Percentiles rank a stretch among this genome's conserved stretches.
Evolutionary conservation across 495 filamentous ascomycete genomes (phyloP).

Genomic region (Penicillium cosmopolitanum): DNA sequence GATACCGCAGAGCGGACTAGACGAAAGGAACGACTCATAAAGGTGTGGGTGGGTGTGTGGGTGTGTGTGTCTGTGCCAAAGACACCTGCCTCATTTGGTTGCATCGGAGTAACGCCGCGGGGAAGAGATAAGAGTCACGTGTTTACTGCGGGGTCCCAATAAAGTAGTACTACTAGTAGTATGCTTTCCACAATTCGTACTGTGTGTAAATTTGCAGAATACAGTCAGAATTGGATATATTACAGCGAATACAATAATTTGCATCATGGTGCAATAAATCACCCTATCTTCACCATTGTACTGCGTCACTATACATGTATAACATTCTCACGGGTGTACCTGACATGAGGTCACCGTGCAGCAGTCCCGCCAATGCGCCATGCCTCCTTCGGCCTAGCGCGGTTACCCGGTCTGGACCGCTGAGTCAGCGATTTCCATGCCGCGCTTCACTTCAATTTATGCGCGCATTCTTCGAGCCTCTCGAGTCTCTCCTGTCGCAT

Average conservation of each 20-base stretch:
- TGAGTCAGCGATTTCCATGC: conserved; percentile 23
- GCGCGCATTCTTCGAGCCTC: not conserved
- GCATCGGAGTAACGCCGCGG: conserved; percentile 4
- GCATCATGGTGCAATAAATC: too few relatives aligned
- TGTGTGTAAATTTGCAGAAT: too few relatives aligned
- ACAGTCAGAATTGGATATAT: too few relatives aligned
- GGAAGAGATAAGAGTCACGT: conserved; percentile 21
- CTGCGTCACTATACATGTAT: too few relatives aligned
- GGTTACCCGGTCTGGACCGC: conserved; percentile 19
- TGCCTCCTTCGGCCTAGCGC: conserved; percentile 17
- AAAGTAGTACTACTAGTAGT: not conserved
- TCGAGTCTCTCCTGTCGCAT: conserved; percentile 5
- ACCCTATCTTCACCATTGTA: too few relatives aligned
- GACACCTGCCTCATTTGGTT: not conserved
- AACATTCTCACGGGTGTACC: not conserved
- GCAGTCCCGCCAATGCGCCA: not conserved
- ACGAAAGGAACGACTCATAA: conserved; percentile 27
- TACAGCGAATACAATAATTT: too few relatives aligned
- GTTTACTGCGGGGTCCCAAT: not conserved
- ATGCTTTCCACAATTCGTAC: not conserved
- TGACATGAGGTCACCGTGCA: conserved; percentile 20
- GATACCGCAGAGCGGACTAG: too few relatives aligned
- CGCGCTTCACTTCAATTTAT: not conserved
- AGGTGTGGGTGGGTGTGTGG: not conserved
- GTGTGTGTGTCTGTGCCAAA: not conserved